Percentiles rank a stretch among this genome's conserved stretches.
phyloP scores from a whole-genome alignment of 108 stramenopile species.

The Cyclotella cryptica region DNA sequence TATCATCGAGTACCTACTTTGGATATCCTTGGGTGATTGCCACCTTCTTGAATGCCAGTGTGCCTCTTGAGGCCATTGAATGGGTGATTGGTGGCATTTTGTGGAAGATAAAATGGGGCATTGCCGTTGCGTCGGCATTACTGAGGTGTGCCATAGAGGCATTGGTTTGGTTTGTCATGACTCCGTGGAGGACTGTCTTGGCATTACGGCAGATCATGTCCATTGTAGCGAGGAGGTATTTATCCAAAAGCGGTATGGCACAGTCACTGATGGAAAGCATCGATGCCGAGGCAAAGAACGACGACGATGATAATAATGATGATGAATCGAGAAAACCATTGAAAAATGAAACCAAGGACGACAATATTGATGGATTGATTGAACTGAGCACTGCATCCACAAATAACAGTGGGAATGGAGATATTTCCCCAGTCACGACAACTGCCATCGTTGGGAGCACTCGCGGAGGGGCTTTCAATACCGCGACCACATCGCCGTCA shows the following conservation, averaged over 20 bases:
- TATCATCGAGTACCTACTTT: slow-evolving; percentile 57
- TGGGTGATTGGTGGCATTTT: slow-evolving; percentile 55
- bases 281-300: not conserved
- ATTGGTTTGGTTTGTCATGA: slow-evolving; percentile 17
- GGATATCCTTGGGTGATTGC: slow-evolving; percentile 70
- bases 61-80: slow-evolving; percentile 67
- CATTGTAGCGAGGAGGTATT: not conserved
- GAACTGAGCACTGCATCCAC: slow-evolving; percentile 24
- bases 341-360: slow-evolving; percentile 8
- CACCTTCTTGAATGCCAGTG: slow-evolving; percentile 58
- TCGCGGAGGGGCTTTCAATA: slow-evolving; percentile 33
- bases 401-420: slow-evolving; percentile 10
- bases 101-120: slow-evolving; percentile 40
- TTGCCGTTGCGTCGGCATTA: slow-evolving; percentile 39
- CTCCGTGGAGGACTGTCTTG: slow-evolving; percentile 32
- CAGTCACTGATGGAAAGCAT: slow-evolving; percentile 26
- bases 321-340: not conserved
- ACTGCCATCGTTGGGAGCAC: slow-evolving; percentile 40
- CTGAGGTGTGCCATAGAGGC: slow-evolving; percentile 24
- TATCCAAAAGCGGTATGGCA: slow-evolving; percentile 12
- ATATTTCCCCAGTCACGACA: slow-evolving; percentile 16
- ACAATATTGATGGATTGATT: slow-evolving; percentile 8
- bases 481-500: slow-evolving; percentile 8
- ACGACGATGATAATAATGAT: slow-evolving; percentile 1
- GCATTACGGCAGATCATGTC: slow-evolving; percentile 15